Evolutionary conservation across 164 flowering plant species (phyloP), one percentile per base, ranked within the genome.

Genomic region (Stephania japonica): DNA sequence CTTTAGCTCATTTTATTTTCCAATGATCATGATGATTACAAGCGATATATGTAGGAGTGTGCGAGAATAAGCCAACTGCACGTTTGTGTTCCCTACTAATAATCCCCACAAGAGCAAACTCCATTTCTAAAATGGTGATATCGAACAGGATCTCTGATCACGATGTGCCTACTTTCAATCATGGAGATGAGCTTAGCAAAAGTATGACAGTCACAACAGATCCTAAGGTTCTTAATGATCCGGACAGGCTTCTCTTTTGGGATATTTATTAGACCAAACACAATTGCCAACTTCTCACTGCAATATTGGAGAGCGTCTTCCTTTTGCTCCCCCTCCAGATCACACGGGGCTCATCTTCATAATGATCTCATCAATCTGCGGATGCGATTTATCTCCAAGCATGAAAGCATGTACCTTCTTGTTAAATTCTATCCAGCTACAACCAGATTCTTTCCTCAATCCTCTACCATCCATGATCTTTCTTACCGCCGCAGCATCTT

Each of bases 161-260:
- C 63, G n/a, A 56, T 56, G n/a, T 56, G 63, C 63, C 63, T 56
- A 56, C 18, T 56, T 56, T 56, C 63, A 18, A n/a, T 56, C 63
- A 56, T 56, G 63, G 63, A 56, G 23, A n/a, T 13, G 18, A 56
- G 63, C 63, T 56, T 56, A 16, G 24, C 63, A 56, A 18, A 56
- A 1, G 63, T 7, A 18, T 56, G 63, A 21, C 63, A 56, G 23
- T 56, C 63, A 56, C 63, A 56, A 4, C 23, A 56, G 23, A 56
- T 56, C 63, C 63, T 56, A 10, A 56, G 63, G 63, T 56, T 56
- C 63, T 56, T 56, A 19, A 56, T 18, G 23, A 56, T 56, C 63
- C 63, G 18, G 23, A 56, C 63, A 4, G 63, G 63, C 63, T 56
- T 56, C 23, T 56, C 63, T 21, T 16, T 56, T 18, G 63, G 63